phyloP scores from a whole-genome alignment of 2,329 filamentous ascomycete species.

The Pseudogymnoascus sp. region DNA sequence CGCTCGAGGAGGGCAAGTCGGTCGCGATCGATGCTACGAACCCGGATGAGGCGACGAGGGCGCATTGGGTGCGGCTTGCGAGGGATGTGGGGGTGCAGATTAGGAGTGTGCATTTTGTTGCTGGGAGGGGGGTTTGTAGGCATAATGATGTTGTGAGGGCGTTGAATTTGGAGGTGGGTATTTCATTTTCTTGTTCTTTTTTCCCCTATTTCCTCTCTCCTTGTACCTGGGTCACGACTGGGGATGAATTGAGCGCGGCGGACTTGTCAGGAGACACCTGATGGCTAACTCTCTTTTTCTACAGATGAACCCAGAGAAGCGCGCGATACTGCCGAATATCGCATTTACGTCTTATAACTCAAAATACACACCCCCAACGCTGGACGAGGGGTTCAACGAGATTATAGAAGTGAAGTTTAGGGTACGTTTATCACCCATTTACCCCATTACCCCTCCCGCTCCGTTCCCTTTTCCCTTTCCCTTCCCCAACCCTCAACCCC shows the following conservation, averaged over 20 bases:
- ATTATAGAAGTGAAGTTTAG: conserved; percentile 67
- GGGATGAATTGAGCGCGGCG: no score
- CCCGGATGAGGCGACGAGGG: conserved; percentile 65
- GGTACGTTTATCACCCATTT: no score
- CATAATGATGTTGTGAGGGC: conserved; percentile 85
- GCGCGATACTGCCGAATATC: conserved; percentile 63
- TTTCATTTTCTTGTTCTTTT: neutral
- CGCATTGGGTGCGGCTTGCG: conserved; percentile 71
- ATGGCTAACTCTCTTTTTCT: no score
- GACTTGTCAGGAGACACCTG: no score
- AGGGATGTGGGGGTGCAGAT: conserved; percentile 62
- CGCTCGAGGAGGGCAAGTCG: conserved; percentile 55
- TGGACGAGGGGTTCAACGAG: conserved; percentile 76
- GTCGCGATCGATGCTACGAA: conserved; percentile 95
- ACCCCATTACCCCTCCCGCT: neutral
- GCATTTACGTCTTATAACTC: conserved; percentile 71
- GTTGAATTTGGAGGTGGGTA: conserved; percentile 38
- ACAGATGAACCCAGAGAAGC: conserved; percentile 73
- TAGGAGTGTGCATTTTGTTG: conserved; percentile 44
- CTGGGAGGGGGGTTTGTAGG: conserved; percentile 39
- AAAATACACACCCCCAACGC: conserved; percentile 62
- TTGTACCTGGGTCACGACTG: neutral
- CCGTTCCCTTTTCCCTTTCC: neutral
- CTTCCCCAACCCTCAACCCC: no score
- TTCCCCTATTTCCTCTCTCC: conserved; percentile 1